These are phyloP conservation scores for Backusella liffmaniae DNA, from an alignment of 192 early-diverging fungal genomes.

Conservation along the genomic window DNA sequence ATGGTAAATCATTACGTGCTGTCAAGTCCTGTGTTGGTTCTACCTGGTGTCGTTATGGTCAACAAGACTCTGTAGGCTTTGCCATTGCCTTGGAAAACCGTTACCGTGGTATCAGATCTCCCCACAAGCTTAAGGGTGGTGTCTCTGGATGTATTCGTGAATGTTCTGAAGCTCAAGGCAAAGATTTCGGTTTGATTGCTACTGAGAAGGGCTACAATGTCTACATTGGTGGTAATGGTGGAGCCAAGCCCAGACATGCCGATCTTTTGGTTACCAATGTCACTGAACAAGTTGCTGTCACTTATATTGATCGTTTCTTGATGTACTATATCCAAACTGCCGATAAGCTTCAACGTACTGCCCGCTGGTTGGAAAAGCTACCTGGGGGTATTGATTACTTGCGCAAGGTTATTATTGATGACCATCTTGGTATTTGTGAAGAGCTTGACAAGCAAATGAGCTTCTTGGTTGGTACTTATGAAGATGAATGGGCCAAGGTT, in stretches of 20 bases:
- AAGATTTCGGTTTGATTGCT: conserved; percentile 62
- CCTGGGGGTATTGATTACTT: conserved; percentile 67
- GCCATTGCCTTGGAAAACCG: conserved; percentile 59
- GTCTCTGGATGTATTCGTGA: conserved; percentile 70
- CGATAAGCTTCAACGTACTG: conserved; percentile 60
- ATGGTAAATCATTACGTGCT: conserved; percentile 67
- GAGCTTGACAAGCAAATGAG: conserved; percentile 71
- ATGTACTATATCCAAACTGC: conserved; percentile 74
- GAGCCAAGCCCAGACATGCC: conserved; percentile 65
- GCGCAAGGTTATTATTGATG: conserved; percentile 59
- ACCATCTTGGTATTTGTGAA: conserved; percentile 59
- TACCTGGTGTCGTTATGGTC: conserved; percentile 68
- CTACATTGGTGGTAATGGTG: conserved; percentile 70
- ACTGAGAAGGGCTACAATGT: conserved; percentile 72
- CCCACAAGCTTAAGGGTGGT: conserved; percentile 67
- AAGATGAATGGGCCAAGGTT: conserved; percentile 66
- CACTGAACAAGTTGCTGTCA: conserved; percentile 49
- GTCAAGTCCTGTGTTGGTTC: conserved; percentile 70
- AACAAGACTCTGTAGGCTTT: conserved; percentile 66
- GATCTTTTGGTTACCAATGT: conserved; percentile 54
- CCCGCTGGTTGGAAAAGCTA: conserved; percentile 68
- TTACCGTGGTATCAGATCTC: conserved; percentile 67
- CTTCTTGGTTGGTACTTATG: conserved; percentile 54
- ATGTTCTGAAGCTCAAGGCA: conserved; percentile 52
- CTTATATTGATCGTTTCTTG: conserved; percentile 63